Conservation (phyloP, 2,329 filamentous ascomycete genomes). For the Ophiocordyceps robertsii region DNA sequence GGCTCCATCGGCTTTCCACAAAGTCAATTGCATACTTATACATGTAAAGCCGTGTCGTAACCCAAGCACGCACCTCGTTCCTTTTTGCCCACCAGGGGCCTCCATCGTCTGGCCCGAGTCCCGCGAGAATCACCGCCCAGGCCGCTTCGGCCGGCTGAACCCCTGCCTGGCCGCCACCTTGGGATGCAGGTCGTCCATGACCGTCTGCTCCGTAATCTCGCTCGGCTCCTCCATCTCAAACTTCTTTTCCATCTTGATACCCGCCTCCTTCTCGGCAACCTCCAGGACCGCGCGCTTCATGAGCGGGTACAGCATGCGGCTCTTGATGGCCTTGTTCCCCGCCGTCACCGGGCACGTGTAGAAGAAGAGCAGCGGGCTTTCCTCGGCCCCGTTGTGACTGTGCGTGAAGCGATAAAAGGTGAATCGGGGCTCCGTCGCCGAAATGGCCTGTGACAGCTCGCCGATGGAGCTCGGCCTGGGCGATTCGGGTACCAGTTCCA, state of each 20-base stretch:
- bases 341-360: slow-evolving; percentile 64
- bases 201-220: slow-evolving; percentile 55
- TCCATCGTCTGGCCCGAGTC: not conserved
- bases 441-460: slow-evolving; percentile 47
- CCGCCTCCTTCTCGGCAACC: slow-evolving; percentile 52
- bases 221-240: slow-evolving; percentile 53
- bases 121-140: slow-evolving; percentile 39
- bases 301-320: slow-evolving; percentile 71
- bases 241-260: slow-evolving; percentile 54
- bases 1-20: not conserved
- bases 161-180: slow-evolving; percentile 51
- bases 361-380: slow-evolving; percentile 59
- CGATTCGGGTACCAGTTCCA: slow-evolving; percentile 48
- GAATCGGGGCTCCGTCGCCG: slow-evolving; percentile 57
- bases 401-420: slow-evolving; percentile 61
- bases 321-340: slow-evolving; percentile 58
- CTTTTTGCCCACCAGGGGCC: too few species aligned
- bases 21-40: not conserved
- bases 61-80: too few species aligned
- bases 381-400: slow-evolving; percentile 35
- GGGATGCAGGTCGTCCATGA: slow-evolving; percentile 56
- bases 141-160: slow-evolving; percentile 69
- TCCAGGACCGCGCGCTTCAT: slow-evolving; percentile 54
- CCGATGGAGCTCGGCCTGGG: slow-evolving; percentile 39
- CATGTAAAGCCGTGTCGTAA: not conserved